A percentile compares a stretch with the other conserved stretches of the same genome.
Conservation (phyloP, 225 moss, liverwort and hornwort species). For the Sphagnum contortum region DNA sequence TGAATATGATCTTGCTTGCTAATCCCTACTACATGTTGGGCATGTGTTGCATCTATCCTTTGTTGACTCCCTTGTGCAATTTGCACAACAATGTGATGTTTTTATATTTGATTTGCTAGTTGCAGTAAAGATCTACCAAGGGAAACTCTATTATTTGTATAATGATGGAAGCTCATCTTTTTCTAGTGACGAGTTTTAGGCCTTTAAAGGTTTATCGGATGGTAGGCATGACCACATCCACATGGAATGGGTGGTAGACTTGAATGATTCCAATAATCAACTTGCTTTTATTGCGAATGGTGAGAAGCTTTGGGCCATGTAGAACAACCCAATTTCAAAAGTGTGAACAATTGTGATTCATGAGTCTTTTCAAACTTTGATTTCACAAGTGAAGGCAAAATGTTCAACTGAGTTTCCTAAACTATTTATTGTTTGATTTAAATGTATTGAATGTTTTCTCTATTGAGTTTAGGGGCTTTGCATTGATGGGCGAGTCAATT, state of each 20-base stretch:
- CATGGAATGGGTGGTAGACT: neutral
- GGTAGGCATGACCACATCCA: neutral
- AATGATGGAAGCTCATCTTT: neutral
- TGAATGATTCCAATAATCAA: neutral
- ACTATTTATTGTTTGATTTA: too few relatives aligned
- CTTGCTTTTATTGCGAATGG: neutral
- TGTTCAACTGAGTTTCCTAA: too few relatives aligned
- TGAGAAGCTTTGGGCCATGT: neutral
- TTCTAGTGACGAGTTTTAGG: neutral
- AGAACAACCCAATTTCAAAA: neutral
- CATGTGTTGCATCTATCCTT: too few relatives aligned
- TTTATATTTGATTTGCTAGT: too few relatives aligned
- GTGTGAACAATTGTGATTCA: neutral
- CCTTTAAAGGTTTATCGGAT: neutral
- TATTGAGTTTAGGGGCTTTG: too few relatives aligned
- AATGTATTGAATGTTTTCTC: too few relatives aligned
- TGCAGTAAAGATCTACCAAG: too few relatives aligned
- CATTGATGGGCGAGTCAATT: neutral
- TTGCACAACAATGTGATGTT: too few relatives aligned
- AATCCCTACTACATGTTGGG: too few relatives aligned
- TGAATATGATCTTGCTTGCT: too few relatives aligned
- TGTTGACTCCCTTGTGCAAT: too few relatives aligned
- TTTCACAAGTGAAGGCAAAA: neutral
- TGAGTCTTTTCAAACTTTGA: neutral
- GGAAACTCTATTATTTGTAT: neutral